These are phyloP conservation scores for Hypomontagnella submonticulosa DNA, from an alignment of 495 filamentous ascomycete species.

Conservation along the genomic window DNA sequence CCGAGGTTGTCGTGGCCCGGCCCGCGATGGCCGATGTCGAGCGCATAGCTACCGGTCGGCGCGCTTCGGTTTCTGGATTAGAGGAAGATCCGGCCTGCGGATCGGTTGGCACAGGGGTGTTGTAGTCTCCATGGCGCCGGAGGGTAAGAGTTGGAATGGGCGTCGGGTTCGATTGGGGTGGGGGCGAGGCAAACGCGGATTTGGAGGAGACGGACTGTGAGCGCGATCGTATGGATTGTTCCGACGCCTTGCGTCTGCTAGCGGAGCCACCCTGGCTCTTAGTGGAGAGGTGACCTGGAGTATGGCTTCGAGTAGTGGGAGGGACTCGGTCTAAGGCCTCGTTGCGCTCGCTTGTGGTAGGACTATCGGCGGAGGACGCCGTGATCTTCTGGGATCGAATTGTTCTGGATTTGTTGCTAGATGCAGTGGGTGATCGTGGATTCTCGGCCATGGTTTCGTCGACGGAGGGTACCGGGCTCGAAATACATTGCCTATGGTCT, in stretches of 20 bases:
- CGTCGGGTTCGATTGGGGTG: conserved; percentile 32
- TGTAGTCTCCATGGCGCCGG: conserved; percentile 37
- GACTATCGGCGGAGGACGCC: conserved; percentile 32
- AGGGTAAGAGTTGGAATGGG: conserved; percentile 44
- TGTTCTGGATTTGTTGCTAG: conserved; percentile 40
- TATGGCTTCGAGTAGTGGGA: conserved; percentile 60
- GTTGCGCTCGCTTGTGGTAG: conserved; percentile 40
- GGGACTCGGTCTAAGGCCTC: conserved; percentile 41
- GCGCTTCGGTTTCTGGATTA: conserved; percentile 44
- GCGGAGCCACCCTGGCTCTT: conserved; percentile 54
- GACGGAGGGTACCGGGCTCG: conserved; percentile 15
- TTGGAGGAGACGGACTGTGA: conserved; percentile 58
- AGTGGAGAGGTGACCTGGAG: conserved; percentile 63
- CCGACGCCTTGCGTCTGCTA: conserved; percentile 58
- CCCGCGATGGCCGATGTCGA: conserved; percentile 65
- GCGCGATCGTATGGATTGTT: conserved; percentile 60
- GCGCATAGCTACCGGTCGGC: conserved; percentile 54
- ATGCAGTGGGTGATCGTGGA: conserved; percentile 42
- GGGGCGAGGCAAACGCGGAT: conserved; percentile 46
- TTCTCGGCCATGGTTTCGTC: conserved; percentile 48
- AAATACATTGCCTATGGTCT: conserved; percentile 35
- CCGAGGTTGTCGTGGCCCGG: conserved; percentile 45
- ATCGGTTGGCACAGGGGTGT: conserved; percentile 36
- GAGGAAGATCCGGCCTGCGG: conserved; percentile 59
- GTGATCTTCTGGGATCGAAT: conserved; percentile 47